These are phyloP conservation scores for Blastomyces gilchristii DNA, from an alignment of 2,329 filamentous ascomycete species.

Conservation along the genomic window DNA sequence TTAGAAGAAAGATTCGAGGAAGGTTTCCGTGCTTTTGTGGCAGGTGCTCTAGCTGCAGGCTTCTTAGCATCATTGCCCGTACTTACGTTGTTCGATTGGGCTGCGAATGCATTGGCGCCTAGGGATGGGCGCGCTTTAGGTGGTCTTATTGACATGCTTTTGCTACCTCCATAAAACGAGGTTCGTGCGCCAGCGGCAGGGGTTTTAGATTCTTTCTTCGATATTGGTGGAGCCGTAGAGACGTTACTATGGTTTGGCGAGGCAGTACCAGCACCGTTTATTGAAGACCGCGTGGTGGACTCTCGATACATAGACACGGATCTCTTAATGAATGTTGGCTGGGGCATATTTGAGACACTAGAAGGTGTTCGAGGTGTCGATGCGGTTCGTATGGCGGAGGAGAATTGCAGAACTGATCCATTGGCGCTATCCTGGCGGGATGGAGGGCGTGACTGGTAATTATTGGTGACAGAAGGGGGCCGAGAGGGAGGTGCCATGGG, in stretches of 20 bases:
- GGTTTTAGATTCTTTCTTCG: conserved; percentile 6
- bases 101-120: conserved; percentile 43
- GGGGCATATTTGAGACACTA: conserved; percentile 18
- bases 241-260: not conserved
- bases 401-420: conserved; percentile 35
- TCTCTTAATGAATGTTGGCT: conserved; percentile 14
- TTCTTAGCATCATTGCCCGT: conserved; percentile 20
- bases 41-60: conserved; percentile 34
- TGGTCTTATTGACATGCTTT: conserved; percentile 38
- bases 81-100: conserved; percentile 38
- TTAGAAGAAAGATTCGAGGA: conserved; percentile 24
- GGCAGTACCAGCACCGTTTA: not conserved
- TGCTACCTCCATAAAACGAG: conserved; percentile 33
- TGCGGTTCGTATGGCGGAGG: conserved; percentile 26
- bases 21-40: conserved; percentile 30
- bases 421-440: conserved; percentile 46
- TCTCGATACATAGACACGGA: conserved; percentile 9
- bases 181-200: conserved; percentile 1
- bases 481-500: conserved; percentile 53
- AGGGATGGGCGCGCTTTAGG: conserved; percentile 42
- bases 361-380: conserved; percentile 25
- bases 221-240: not conserved
- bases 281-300: conserved; percentile 11
- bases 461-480: conserved; percentile 40
- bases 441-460: conserved; percentile 23